A percentile compares a stretch with the other conserved stretches of the same genome.
Evolutionary conservation across 2,329 filamentous ascomycete genomes (phyloP).

Genomic region (Penicillium psychrosexuale): DNA sequence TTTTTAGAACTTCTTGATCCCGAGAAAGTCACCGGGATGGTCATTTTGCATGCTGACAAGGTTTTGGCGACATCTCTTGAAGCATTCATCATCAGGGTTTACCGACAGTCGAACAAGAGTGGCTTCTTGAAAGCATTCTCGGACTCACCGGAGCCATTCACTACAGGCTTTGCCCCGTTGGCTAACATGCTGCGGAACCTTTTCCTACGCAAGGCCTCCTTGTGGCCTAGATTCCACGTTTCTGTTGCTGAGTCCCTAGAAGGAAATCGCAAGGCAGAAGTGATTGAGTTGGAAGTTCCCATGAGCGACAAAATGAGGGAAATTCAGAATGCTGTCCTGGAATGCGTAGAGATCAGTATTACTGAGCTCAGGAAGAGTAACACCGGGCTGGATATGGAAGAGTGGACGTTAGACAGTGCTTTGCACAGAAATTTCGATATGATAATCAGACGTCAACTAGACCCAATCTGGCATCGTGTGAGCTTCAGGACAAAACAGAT

Average conservation of each 20-base stretch:
- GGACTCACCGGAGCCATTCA: constrained; percentile 87
- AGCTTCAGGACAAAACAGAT: constrained; percentile 95
- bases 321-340: constrained; percentile 90
- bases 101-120: constrained; percentile 86
- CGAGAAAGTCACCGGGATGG: constrained; percentile 78
- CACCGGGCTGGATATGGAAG: constrained; percentile 85
- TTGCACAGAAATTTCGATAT: constrained; percentile 89
- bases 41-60: constrained; percentile 82
- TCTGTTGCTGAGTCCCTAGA: constrained; percentile 86
- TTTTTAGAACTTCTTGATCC: constrained; percentile 63
- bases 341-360: constrained; percentile 94
- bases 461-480: constrained; percentile 95
- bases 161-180: constrained; percentile 80
- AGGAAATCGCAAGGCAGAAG: constrained; percentile 87
- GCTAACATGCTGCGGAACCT: constrained; percentile 88
- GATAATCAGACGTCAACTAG: constrained; percentile 81
- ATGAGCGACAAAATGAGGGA: constrained; percentile 94
- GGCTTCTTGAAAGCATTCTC: constrained; percentile 97
- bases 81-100: constrained; percentile 92
- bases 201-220: constrained; percentile 79
- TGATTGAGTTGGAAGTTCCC: constrained; percentile 91
- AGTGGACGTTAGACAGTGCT: constrained; percentile 94
- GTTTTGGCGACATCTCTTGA: constrained; percentile 83
- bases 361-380: constrained; percentile 91
- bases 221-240: constrained; percentile 93